Conservation (phyloP, 1,284 basidiomycete genomes). For the Sanghuangporus sanghuang region DNA sequence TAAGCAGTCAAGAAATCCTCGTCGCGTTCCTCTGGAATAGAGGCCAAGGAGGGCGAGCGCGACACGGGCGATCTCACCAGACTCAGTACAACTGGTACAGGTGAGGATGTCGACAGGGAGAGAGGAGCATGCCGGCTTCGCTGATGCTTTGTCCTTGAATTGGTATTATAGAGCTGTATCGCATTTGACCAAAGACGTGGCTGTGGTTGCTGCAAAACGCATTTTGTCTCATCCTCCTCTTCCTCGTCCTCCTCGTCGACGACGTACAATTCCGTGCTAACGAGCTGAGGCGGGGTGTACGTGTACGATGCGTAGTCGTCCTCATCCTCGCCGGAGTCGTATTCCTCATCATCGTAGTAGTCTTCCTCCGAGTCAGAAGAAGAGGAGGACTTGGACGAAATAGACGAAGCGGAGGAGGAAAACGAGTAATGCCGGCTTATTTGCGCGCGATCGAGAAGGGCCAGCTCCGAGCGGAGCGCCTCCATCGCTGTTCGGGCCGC, state of each 20-base stretch:
- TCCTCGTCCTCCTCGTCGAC: slow-evolving; percentile 11
- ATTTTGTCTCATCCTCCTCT: not conserved
- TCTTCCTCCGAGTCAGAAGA: not conserved
- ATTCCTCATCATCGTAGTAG: not conserved
- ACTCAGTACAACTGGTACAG: not conserved
- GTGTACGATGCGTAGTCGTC: not conserved
- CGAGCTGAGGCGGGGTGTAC: not conserved
- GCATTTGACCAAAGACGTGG: not conserved
- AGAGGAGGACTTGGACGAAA: not conserved
- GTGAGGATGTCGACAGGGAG: not conserved
- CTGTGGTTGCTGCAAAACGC: not conserved
- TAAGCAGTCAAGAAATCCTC: not conserved
- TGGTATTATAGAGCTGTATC: not conserved
- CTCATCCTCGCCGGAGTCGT: not conserved
- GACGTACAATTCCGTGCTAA: not conserved
- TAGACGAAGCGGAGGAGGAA: not conserved
- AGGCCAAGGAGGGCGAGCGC: not conserved
- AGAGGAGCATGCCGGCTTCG: not conserved
- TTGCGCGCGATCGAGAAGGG: slow-evolving; percentile 4
- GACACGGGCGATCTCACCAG: not conserved
- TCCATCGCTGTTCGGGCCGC: slow-evolving; percentile 3
- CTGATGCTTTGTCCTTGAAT: not conserved
- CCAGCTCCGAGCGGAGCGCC: not conserved
- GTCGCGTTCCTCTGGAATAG: slow-evolving; percentile 1
- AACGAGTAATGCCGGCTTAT: not conserved